A percentile compares a stretch with the other conserved stretches of the same genome.
Evolutionary conservation across 768 basidiomycete species (phyloP).

Genomic region (Tricholomella constricta): DNA sequence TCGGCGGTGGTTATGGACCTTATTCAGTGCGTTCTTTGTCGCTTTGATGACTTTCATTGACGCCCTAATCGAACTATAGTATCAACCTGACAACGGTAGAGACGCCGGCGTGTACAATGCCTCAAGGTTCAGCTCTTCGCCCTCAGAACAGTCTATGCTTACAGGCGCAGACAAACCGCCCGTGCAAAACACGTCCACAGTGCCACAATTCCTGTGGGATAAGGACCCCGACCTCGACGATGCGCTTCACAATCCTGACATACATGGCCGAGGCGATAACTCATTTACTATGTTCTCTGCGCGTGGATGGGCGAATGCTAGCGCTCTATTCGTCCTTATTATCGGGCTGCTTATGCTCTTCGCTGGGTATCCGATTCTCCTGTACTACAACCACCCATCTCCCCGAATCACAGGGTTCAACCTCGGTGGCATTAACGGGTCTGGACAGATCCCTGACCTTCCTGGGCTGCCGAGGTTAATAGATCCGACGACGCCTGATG

Average conservation of each 20-base stretch:
- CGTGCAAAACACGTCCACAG: conserved; percentile 54
- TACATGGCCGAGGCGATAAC: conserved; percentile 57
- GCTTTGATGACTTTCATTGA: neutral
- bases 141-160: conserved; percentile 39
- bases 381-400: conserved; percentile 43
- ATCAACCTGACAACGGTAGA: conserved; percentile 52
- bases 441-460: conserved; percentile 85
- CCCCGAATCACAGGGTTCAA: conserved; percentile 62
- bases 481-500: conserved; percentile 73
- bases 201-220: conserved; percentile 78
- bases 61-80: conserved; percentile 39
- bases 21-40: conserved; percentile 64
- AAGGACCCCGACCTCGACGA: conserved; percentile 90
- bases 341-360: conserved; percentile 76
- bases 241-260: conserved; percentile 84
- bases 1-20: conserved; percentile 83
- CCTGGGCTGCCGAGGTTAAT: conserved; percentile 68
- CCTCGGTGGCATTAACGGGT: conserved; percentile 84
- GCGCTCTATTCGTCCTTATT: conserved; percentile 69
- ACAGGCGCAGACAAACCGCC: conserved; percentile 33
- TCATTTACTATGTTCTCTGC: conserved; percentile 75
- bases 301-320: conserved; percentile 83
- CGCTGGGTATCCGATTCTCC: conserved; percentile 85
- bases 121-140: conserved; percentile 58
- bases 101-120: conserved; percentile 47